Base-by-base conservation (phyloP, 2,329 filamentous ascomycete species). In the Diplodia scrobiculata region DNA sequence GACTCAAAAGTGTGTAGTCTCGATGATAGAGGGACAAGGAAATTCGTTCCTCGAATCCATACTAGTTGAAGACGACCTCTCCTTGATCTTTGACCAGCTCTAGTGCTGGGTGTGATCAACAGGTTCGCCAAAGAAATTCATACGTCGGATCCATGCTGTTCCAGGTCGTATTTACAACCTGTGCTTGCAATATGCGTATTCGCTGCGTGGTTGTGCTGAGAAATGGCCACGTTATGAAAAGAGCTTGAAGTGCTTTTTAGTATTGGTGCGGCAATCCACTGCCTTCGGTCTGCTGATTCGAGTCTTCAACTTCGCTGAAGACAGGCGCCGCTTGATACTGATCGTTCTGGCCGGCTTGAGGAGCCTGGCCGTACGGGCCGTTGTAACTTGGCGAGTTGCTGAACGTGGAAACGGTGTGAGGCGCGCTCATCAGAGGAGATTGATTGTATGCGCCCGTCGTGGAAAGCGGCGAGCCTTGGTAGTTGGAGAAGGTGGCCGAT, bases 401-500 rank as follows among this genome's bases (percentile, higher is more conserved):
- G 77, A 67, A 76, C 72, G 53, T 79, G 19, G 75, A 74, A 19
- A 79, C 71, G 67, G 78, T 76, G 68, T 79, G 77, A 10, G 77
- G 77, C 41, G 77, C 77, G 65, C 76, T 78, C 63, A 66, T 25
- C 53, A 66, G 41, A 10, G 53, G 47, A 3, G 53, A 34, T 17
- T 66, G 78, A 74, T 48, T 74, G 73, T 73, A 78, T 75, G 1
- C 73, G 71, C 55, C 71, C 76, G 66, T 72, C 75, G 58, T 76
- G 72, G 73, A 71, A n/a, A 79, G 74, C 13, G 77, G 77, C 50
- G 77, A 78, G 67, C 74, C 73, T 13, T 76, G 74, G 67, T 78
- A 79, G 13, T 74, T 78, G 19, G 77, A 76, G 67, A 77, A 78
- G 9, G 77, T 77, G 9, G 77, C 75, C 3, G 77, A 78, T 62